Conservation (phyloP, 208 protist species). For the Herpetomonas tarakana region DNA sequence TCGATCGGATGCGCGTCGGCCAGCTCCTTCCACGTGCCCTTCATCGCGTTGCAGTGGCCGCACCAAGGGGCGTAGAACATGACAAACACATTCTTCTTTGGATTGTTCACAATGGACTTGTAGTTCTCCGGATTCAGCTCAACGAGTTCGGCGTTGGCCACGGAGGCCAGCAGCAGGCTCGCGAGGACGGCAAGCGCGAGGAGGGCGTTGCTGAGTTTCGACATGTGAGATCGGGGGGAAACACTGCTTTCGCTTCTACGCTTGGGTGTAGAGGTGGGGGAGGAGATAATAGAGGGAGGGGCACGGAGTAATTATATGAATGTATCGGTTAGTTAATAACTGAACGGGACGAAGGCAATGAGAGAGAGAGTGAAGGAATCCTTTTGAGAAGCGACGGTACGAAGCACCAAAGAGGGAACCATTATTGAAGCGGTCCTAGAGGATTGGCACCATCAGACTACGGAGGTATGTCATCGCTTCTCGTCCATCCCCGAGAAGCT, state of each 20-base stretch:
- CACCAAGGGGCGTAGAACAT: conserved; percentile 98
- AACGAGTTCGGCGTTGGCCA: conserved; percentile 39
- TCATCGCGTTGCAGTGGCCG: conserved; percentile 94
- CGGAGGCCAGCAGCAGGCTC: conserved; percentile 8
- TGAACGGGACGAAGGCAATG: conserved; percentile 10
- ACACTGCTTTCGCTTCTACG: too few relatives aligned
- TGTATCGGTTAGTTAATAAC: background rate
- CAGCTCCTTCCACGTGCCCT: conserved; percentile 80
- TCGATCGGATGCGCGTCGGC: conserved; percentile 36
- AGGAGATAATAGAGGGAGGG: too few relatives aligned
- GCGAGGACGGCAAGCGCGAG: conserved; percentile 16
- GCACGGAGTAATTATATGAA: background rate
- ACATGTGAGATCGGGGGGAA: conserved; percentile 3
- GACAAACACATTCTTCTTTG: conserved; percentile 92
- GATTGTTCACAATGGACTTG: conserved; percentile 74
- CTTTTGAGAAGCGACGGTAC: too few relatives aligned
- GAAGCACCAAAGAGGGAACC: too few relatives aligned
- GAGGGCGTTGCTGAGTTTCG: conserved; percentile 13
- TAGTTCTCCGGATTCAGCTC: conserved; percentile 79
- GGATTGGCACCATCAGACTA: too few relatives aligned
- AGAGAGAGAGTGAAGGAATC: conserved; percentile 4
- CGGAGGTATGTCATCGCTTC: too few relatives aligned
- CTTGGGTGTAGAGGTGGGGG: too few relatives aligned
- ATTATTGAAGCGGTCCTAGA: too few relatives aligned
- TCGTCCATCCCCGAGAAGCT: too few relatives aligned